These are phyloP conservation scores for Diaporthe sp. DNA, from an alignment of 2,329 filamentous ascomycete species.

Conservation along the genomic window DNA sequence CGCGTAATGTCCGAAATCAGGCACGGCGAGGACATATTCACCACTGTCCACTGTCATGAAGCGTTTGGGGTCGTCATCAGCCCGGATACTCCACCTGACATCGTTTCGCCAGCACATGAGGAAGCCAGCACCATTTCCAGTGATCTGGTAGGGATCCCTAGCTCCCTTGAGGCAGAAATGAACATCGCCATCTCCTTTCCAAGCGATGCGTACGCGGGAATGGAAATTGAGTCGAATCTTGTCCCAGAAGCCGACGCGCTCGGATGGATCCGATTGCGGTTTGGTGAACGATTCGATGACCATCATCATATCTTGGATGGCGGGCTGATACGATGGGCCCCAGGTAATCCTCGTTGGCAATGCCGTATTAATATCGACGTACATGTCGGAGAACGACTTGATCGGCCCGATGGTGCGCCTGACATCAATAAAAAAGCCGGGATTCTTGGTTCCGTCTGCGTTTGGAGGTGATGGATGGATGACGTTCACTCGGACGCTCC, in stretches of 20 bases:
- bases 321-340: conserved; percentile 97
- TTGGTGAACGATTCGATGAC: conserved; percentile 98
- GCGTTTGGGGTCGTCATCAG: conserved; percentile 87
- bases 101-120: conserved; percentile 99
- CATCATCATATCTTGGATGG: conserved; percentile 99
- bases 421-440: conserved; percentile 87
- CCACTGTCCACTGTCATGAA: conserved; percentile 98
- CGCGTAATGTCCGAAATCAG: conserved; percentile 91
- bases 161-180: conserved; percentile 93
- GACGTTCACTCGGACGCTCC: conserved; percentile 86
- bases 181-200: conserved; percentile 96
- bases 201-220: conserved; percentile 88
- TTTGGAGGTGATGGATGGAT: conserved; percentile 78
- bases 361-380: conserved; percentile 91
- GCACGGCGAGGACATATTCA: conserved; percentile 94
- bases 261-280: conserved; percentile 92
- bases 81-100: conserved; percentile 88
- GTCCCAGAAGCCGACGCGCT: conserved; percentile 97
- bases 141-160: conserved; percentile 93
- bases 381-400: conserved; percentile 95
- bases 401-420: conserved; percentile 93
- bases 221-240: conserved; percentile 96
- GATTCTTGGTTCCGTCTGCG: conserved; percentile 66
- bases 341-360: conserved; percentile 95
- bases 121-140: conserved; percentile 92